These are phyloP conservation scores for Theileria parva DNA, from an alignment of 169 alveolate genomes.

Conservation along the genomic window DNA sequence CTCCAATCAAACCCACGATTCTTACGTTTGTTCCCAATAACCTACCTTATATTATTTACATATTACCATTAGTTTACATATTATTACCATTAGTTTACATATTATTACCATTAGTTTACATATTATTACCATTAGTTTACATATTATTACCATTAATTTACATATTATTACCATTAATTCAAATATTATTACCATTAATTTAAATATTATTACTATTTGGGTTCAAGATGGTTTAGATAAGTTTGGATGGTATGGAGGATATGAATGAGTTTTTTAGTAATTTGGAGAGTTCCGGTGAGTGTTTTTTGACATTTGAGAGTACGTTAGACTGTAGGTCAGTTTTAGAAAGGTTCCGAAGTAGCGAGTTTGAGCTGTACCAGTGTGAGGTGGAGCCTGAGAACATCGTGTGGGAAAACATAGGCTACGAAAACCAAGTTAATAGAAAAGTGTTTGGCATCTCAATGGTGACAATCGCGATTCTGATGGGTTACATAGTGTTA, in stretches of 20 bases:
- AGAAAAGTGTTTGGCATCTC: slow-evolving; percentile 26
- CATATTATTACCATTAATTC: no score
- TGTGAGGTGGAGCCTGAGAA: slow-evolving; percentile 73
- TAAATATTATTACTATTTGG: background rate
- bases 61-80: no score
- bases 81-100: no score
- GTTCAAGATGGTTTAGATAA: slow-evolving; percentile 19
- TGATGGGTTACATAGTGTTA: slow-evolving; percentile 57
- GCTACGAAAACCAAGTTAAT: slow-evolving; percentile 9
- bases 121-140: background rate
- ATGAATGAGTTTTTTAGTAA: slow-evolving; percentile 4
- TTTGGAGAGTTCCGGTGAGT: slow-evolving; percentile 42
- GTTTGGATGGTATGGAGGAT: slow-evolving; percentile 32
- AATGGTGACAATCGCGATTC: slow-evolving; percentile 18
- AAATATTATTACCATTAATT: no score
- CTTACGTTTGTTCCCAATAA: background rate
- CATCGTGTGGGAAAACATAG: slow-evolving; percentile 64
- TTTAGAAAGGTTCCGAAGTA: slow-evolving; percentile 1
- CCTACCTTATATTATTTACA: background rate
- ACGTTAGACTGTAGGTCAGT: slow-evolving; percentile 15
- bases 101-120: no score
- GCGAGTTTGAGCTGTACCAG: slow-evolving; percentile 17
- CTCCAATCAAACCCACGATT: background rate
- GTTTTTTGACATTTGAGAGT: slow-evolving; percentile 41
- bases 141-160: no score